Conservation (phyloP, 1,284 basidiomycete genomes). For the Tilletia caries region DNA sequence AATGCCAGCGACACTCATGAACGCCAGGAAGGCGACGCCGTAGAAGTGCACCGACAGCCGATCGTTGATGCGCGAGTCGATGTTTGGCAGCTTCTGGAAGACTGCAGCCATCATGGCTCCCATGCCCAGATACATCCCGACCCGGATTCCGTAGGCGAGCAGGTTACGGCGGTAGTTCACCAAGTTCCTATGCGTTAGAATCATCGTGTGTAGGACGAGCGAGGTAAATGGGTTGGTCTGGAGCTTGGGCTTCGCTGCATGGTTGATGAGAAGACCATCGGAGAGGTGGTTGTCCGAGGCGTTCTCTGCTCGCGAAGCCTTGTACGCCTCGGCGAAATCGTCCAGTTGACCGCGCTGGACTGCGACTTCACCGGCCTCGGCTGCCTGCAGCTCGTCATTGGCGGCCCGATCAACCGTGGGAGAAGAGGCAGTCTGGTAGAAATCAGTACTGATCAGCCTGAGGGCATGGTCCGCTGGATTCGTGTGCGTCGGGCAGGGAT, state of each 20-base stretch:
- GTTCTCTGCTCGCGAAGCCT: neutral
- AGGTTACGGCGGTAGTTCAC: slow-evolving; percentile 56
- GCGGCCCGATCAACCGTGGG: neutral
- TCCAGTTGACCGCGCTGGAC: too few relatives aligned
- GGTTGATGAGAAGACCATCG: neutral
- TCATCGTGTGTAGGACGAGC: too few relatives aligned
- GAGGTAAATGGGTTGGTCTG: too few relatives aligned
- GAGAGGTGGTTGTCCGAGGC: neutral
- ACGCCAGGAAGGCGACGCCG: slow-evolving; percentile 40
- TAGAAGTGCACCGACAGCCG: slow-evolving; percentile 36
- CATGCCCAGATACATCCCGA: slow-evolving; percentile 62
- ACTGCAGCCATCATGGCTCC: slow-evolving; percentile 59
- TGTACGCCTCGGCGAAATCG: too few relatives aligned
- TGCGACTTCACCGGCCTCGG: too few relatives aligned
- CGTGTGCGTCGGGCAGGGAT: slow-evolving; percentile 29
- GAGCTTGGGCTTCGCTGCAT: neutral
- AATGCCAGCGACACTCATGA: slow-evolving; percentile 50
- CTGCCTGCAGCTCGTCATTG: neutral
- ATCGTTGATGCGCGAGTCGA: slow-evolving; percentile 53
- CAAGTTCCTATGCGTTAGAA: slow-evolving; percentile 27
- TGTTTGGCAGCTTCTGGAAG: slow-evolving; percentile 61
- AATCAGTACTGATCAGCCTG: too few relatives aligned
- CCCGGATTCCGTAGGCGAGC: slow-evolving; percentile 64
- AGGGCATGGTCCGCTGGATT: slow-evolving; percentile 42
- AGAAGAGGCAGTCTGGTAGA: too few relatives aligned